Base-by-base conservation (phyloP, 1,284 basidiomycete species). In the Ustilago xerochloae region DNA sequence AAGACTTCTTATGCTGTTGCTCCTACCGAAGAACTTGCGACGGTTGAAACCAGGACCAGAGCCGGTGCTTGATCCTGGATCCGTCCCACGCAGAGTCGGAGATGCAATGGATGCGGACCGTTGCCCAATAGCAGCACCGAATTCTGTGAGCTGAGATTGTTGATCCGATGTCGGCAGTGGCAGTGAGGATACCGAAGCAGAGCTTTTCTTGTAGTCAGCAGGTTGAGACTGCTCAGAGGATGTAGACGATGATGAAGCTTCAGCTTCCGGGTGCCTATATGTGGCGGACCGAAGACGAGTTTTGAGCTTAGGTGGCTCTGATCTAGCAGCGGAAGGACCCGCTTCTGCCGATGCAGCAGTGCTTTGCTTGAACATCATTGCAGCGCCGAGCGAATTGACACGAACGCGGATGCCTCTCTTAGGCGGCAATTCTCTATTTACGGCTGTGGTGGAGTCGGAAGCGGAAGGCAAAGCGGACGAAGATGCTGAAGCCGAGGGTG, bases 21-120 rank as follows among this genome's bases (percentile, higher is more conserved):
- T 75, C 16, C 72, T 54, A 20, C 72, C 72, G 52, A 70, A 75
- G 51, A 75, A 43, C 18, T 70, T 69, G 52, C 72, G 62, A 49
- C 72, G 70, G 33, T 73, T 73, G 56, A 64, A 61, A n/a, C 18
- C 52, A 26, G 49, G 13, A 7, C 46, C 45, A n/a, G 54, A 20
- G 13, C 59, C 33, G 2, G 45, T 3, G 9, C n/a, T n/a, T n/a
- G n/a, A n/a, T n/a, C n/a, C n/a, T n/a, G n/a, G n/a, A n/a, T 45
- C 48, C 1, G 36, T 22, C 3, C 57, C 38, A 2, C 38, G 33
- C 5, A 38, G 28, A 32, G 33, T 20, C 9, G 29, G 32, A 13
- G 46, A 26, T 20, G 45, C n/a, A 26, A 26, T 7, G 28, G 45
- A 32, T 33, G 49, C 22, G 8, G 38, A 29, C 3, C 51, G 51